Evolutionary conservation across 2,329 filamentous ascomycete genomes (phyloP), one percentile per base, ranked within the genome.

Genomic region (Metarhizium guizhouense): DNA sequence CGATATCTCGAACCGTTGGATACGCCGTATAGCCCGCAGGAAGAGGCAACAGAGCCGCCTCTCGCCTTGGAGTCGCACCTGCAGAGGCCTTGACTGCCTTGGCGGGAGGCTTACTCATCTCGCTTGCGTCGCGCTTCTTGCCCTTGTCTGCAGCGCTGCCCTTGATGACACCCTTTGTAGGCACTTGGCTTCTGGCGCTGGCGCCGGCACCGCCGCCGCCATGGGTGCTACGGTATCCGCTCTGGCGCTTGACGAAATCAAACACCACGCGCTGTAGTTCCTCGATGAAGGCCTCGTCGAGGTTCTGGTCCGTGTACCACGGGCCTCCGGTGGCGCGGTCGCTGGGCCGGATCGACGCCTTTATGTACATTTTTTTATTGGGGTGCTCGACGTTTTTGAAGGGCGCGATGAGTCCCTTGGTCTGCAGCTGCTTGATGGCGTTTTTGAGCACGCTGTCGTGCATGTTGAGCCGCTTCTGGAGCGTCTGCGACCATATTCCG

Each of bases 351-450:
- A 99, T 81, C 59, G 86, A 86, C 54, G 86, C 84, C 66, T 96
- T 86, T 80, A 99, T 95, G 78, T 94, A 99, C 81, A 95, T 96
- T 74, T 95, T 96, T 68, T 94, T 88, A 62, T 86, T 88, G 32
- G 90, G 90, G 67, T 88, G 86, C 73, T 95, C 91, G 72, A 95
- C 91, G 70, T 87, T 94, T 74, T 93, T 94, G 74, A 97, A 91
- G 56, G 86, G 84, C 65, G 88, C 88, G 70, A 99, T 91, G 68
- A 95, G 84, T 40, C 85, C 84, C 68, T 90, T 92, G 43, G 79
- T 75, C 70, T 95, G 88, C 59, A 99, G 84, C 59, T 86, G 84
- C 74, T 95, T 96, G 63, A 97, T 79, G 32, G 85, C 85, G 64
- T 87, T 87, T 63, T 88, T 88, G 64, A 97, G 81, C 42, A 88